A percentile compares a stretch with the other conserved stretches of the same genome.
Conservation (phyloP, 306 rosid genomes). For the Castanea mollissima region DNA sequence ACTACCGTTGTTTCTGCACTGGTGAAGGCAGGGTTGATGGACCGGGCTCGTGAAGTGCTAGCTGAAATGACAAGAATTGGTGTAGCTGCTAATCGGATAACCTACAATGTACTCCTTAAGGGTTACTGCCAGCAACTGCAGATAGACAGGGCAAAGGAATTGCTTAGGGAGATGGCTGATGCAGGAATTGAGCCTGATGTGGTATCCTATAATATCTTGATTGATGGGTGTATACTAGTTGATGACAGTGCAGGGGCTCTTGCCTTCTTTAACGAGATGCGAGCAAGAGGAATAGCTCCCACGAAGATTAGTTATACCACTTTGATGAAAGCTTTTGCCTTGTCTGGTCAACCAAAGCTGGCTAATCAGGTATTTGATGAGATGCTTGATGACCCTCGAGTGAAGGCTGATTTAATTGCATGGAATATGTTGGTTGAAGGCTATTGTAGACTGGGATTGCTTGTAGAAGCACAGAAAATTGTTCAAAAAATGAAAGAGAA, state of each 20-base stretch:
- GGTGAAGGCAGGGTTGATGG: slow-evolving; percentile 80
- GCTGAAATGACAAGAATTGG: slow-evolving; percentile 85
- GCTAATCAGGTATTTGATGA: slow-evolving; percentile 90
- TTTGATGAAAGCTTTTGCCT: slow-evolving; percentile 90
- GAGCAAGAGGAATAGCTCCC: slow-evolving; percentile 84
- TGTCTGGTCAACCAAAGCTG: slow-evolving; percentile 87
- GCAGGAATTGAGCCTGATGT: slow-evolving; percentile 82
- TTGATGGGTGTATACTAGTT: slow-evolving; percentile 85
- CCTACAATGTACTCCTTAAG: slow-evolving; percentile 83
- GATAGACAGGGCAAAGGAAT: slow-evolving; percentile 69
- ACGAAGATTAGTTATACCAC: slow-evolving; percentile 95
- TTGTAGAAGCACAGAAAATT: slow-evolving; percentile 77
- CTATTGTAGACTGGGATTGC: slow-evolving; percentile 76
- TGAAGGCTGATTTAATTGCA: slow-evolving; percentile 74
- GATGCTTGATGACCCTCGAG: slow-evolving; percentile 74
- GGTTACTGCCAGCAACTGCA: slow-evolving; percentile 82
- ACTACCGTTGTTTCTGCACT: slow-evolving; percentile 90
- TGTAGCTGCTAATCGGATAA: slow-evolving; percentile 72
- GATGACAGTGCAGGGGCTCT: slow-evolving; percentile 94
- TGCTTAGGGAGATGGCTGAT: slow-evolving; percentile 79
- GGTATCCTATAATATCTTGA: slow-evolving; percentile 80
- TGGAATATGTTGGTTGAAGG: slow-evolving; percentile 99
- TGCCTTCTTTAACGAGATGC: slow-evolving; percentile 84
- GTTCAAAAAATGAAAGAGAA: slow-evolving; percentile 75
- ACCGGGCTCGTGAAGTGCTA: slow-evolving; percentile 79